These are phyloP conservation scores for Chimonanthus salicifolius DNA, from an alignment of 164 flowering plant species.

Conservation along the genomic window DNA sequence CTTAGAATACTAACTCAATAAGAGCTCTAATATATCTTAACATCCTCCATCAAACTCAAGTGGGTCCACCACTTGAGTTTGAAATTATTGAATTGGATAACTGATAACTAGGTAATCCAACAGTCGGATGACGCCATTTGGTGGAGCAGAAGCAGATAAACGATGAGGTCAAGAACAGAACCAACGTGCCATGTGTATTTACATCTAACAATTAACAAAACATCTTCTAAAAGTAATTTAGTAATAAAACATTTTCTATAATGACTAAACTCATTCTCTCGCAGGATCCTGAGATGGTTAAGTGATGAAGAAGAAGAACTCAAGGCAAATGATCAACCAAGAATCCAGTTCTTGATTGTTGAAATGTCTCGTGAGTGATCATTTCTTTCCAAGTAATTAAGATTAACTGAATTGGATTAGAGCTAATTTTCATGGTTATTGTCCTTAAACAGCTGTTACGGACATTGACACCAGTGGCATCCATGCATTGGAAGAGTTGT, in stretches of 20 bases:
- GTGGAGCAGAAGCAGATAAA: too few relatives aligned
- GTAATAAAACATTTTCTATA: background rate
- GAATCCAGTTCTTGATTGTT: constrained; percentile 53
- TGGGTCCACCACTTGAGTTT: too few relatives aligned
- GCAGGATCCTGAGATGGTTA: constrained; percentile 77
- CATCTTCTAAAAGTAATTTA: too few relatives aligned
- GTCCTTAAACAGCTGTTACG: constrained; percentile 58
- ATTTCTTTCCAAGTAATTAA: background rate
- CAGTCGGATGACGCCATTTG: too few relatives aligned
- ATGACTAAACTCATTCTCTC: constrained; percentile 3
- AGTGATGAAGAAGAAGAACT: constrained; percentile 55
- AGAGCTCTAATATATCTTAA: too few relatives aligned
- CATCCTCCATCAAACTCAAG: too few relatives aligned
- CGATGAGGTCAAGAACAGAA: too few relatives aligned
- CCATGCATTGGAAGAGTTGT: constrained; percentile 68
- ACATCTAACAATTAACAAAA: too few relatives aligned
- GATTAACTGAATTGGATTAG: background rate
- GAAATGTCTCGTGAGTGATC: constrained; percentile 75
- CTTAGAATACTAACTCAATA: too few relatives aligned
- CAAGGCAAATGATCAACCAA: constrained; percentile 24
- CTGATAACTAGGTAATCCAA: too few relatives aligned
- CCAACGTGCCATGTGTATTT: too few relatives aligned
- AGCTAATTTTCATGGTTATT: constrained; percentile 1
- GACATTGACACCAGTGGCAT: constrained; percentile 92
- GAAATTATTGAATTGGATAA: too few relatives aligned